phyloP scores from a whole-genome alignment of 2,329 filamentous ascomycete genomes.

The Venturia aucupariae region DNA sequence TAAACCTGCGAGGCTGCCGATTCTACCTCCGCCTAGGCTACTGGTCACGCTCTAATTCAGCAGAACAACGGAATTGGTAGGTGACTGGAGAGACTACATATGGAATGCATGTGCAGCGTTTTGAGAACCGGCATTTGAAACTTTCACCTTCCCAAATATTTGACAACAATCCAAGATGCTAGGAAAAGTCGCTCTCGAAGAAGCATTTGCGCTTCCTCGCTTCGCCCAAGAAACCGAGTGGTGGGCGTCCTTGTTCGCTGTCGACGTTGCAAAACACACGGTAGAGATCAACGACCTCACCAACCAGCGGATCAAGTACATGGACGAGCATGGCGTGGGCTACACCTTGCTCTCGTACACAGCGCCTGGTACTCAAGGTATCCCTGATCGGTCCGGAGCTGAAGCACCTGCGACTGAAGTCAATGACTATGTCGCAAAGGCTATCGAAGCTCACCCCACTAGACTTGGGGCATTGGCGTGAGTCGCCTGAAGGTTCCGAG shows the following conservation, averaged over 20 bases:
- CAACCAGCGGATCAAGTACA: conserved; percentile 28
- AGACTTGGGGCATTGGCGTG: conserved; percentile 15
- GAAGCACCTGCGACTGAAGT: conserved; percentile 21
- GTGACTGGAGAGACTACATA: too few relatives aligned
- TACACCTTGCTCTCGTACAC: conserved; percentile 23
- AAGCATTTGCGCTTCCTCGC: conserved; percentile 52
- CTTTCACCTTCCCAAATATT: not conserved
- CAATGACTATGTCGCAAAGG: conserved; percentile 23
- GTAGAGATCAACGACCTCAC: conserved; percentile 45
- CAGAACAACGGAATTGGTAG: too few relatives aligned
- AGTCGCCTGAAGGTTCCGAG: not conserved
- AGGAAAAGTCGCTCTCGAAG: conserved; percentile 54
- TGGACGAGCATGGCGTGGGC: conserved; percentile 21
- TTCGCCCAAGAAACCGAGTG: conserved; percentile 49
- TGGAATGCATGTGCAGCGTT: too few relatives aligned
- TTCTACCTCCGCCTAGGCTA: not conserved
- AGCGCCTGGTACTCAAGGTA: conserved; percentile 23
- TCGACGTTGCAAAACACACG: conserved; percentile 49
- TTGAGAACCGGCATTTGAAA: too few relatives aligned
- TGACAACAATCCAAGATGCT: conserved; percentile 33
- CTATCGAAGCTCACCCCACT: conserved; percentile 18
- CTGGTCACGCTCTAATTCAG: too few relatives aligned
- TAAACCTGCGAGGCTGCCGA: not conserved
- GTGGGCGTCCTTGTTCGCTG: conserved; percentile 53
- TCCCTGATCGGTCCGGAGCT: conserved; percentile 21